Evolutionary conservation across 31 red algal genomes (phyloP).

Genomic region (Odonthalia washingtoniensis): DNA sequence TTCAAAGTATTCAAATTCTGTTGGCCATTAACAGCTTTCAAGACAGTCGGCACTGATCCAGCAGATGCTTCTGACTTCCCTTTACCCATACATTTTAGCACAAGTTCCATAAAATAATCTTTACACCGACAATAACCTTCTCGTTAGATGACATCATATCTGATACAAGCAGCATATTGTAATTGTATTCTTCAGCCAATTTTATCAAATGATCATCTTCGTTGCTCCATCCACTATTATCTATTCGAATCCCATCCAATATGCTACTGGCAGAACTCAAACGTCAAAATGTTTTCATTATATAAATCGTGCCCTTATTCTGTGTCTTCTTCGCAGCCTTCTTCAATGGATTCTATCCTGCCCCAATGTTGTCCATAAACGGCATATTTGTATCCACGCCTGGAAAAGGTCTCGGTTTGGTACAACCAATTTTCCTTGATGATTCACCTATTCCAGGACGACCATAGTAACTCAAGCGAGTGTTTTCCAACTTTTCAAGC

Average conservation of each 20-base stretch:
- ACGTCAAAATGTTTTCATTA: slow-evolving; percentile 26
- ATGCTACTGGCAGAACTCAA: slow-evolving; percentile 19
- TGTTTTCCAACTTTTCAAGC: too few relatives aligned
- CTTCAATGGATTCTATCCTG: slow-evolving; percentile 39
- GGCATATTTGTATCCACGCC: too few relatives aligned
- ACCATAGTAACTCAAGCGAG: too few relatives aligned
- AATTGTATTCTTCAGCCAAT: slow-evolving; percentile 38
- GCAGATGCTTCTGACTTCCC: too few relatives aligned
- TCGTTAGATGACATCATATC: slow-evolving; percentile 60
- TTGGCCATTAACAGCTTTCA: too few relatives aligned
- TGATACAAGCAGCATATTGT: slow-evolving; percentile 67
- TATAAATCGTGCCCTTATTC: slow-evolving; percentile 20
- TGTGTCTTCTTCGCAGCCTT: slow-evolving; percentile 66
- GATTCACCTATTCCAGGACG: too few relatives aligned
- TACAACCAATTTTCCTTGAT: too few relatives aligned
- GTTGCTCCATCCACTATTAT: slow-evolving; percentile 64
- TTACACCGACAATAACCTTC: slow-evolving; percentile 31
- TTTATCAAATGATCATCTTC: slow-evolving; percentile 64
- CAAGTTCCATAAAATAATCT: not conserved
- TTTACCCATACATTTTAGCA: not conserved
- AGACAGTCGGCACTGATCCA: too few relatives aligned
- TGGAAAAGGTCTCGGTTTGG: too few relatives aligned
- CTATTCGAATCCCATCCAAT: slow-evolving; percentile 21
- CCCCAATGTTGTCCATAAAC: too few relatives aligned
- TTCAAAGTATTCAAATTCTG: too few relatives aligned